Conservation (phyloP, 768 basidiomycete species). For the Mycena capillaripes region DNA sequence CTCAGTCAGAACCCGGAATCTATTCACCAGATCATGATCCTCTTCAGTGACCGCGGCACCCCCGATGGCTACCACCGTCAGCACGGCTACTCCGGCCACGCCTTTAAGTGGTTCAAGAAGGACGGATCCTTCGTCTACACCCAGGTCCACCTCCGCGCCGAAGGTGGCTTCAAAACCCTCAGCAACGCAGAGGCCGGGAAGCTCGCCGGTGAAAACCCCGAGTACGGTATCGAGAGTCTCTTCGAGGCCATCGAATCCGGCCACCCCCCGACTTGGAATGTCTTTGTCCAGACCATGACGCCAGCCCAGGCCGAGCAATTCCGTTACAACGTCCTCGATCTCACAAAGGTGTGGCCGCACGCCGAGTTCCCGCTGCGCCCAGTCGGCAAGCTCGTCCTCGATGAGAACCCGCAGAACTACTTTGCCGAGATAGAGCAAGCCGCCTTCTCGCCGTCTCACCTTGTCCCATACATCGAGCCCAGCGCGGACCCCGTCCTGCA, state of each 20-base stretch:
- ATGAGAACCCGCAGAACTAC: conserved; percentile 88
- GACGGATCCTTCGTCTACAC: conserved; percentile 90
- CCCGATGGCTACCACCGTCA: conserved; percentile 89
- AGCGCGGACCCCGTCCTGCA: conserved; percentile 95
- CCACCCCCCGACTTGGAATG: conserved; percentile 89
- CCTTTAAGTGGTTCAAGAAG: conserved; percentile 88
- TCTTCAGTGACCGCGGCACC: conserved; percentile 95
- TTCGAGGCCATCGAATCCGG: conserved; percentile 88
- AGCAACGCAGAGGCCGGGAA: conserved; percentile 74
- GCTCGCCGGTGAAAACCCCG: conserved; percentile 82
- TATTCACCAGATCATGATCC: conserved; percentile 90
- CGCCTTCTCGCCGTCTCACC: conserved; percentile 92
- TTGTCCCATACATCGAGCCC: conserved; percentile 90
- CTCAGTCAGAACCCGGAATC: conserved; percentile 91
- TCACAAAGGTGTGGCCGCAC: conserved; percentile 95
- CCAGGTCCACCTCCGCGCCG: conserved; percentile 86
- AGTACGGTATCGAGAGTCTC: conserved; percentile 85
- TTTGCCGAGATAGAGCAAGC: conserved; percentile 95
- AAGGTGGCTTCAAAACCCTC: conserved; percentile 89
- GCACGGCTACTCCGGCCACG: conserved; percentile 96
- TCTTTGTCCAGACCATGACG: conserved; percentile 96
- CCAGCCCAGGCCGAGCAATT: conserved; percentile 90
- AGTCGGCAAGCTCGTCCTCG: conserved; percentile 87
- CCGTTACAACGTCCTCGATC: conserved; percentile 91
- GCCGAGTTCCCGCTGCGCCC: conserved; percentile 88